These are phyloP conservation scores for Cyphellophora europaea DNA, from an alignment of 2,329 filamentous ascomycete species.

Conservation along the genomic window DNA sequence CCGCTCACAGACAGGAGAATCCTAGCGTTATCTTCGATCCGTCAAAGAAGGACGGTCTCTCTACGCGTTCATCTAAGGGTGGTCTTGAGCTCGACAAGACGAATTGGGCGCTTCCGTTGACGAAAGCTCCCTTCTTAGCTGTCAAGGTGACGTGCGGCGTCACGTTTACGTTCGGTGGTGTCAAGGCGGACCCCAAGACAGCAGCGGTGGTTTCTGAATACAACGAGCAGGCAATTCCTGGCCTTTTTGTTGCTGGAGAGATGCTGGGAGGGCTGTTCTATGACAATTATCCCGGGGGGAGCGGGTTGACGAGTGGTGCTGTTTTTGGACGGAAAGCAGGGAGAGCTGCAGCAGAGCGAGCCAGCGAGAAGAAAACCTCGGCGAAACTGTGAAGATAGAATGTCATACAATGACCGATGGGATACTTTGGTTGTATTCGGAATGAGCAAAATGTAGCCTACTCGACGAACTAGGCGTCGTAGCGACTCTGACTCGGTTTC, in stretches of 20 bases:
- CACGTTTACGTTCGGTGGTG: constrained; percentile 60
- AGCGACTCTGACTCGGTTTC: too few species aligned
- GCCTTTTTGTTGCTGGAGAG: constrained; percentile 54
- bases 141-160: constrained; percentile 57
- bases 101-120: constrained; percentile 56
- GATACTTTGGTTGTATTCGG: too few species aligned
- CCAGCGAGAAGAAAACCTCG: neutral
- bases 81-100: constrained; percentile 47
- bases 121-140: constrained; percentile 50
- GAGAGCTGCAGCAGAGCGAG: constrained; percentile 18
- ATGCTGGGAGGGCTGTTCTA: constrained; percentile 59
- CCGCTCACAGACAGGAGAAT: constrained; percentile 36
- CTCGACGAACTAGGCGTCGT: too few species aligned
- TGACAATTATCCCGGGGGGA: constrained; percentile 55
- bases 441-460: too few species aligned
- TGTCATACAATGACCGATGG: too few species aligned
- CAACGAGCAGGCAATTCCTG: constrained; percentile 34
- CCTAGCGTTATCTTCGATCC: constrained; percentile 46
- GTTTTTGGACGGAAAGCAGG: constrained; percentile 43
- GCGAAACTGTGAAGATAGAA: too few species aligned
- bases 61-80: constrained; percentile 43
- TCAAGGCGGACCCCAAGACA: constrained; percentile 47
- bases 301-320: constrained; percentile 50
- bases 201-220: constrained; percentile 41
- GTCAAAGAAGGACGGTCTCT: constrained; percentile 50